Evolutionary conservation across 192 early-diverging fungal species (phyloP).

Genomic region (Coemansia sp.): DNA sequence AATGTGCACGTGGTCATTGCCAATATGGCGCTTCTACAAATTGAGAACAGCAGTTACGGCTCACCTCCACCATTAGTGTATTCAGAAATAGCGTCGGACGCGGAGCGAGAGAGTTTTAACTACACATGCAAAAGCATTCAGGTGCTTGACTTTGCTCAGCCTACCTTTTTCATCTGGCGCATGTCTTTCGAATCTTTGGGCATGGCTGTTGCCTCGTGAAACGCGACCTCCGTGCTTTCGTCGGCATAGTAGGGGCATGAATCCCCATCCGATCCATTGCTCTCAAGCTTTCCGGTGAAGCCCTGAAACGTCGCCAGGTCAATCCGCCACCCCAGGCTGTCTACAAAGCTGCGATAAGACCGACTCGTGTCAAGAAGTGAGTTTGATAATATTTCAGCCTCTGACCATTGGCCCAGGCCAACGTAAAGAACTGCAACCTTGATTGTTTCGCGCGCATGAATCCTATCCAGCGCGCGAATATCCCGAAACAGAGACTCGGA

Average conservation of each 20-base stretch:
- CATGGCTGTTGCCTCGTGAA: conserved; percentile 89
- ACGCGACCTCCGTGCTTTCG: conserved; percentile 83
- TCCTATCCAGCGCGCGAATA: conserved; percentile 31
- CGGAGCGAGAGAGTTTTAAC: background rate
- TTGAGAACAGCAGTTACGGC: background rate
- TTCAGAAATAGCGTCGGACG: background rate
- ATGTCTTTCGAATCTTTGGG: conserved; percentile 75
- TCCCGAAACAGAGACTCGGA: conserved; percentile 35
- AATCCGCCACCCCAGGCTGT: conserved; percentile 91
- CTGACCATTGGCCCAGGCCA: conserved; percentile 85
- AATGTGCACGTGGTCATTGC: conserved; percentile 98
- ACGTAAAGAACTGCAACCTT: conserved; percentile 94
- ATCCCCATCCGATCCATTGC: conserved; percentile 71
- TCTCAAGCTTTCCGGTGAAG: conserved; percentile 84
- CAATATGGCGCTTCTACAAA: conserved; percentile 92
- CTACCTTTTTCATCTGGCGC: conserved; percentile 91
- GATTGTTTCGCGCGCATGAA: conserved; percentile 67
- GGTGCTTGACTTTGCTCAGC: background rate
- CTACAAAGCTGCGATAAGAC: conserved; percentile 82
- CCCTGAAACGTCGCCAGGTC: conserved; percentile 80
- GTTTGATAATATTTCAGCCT: conserved; percentile 82
- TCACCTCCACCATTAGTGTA: background rate
- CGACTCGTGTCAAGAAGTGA: conserved; percentile 58
- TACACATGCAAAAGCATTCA: background rate
- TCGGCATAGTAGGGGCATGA: conserved; percentile 81